Evolutionary conservation across 106 monocot genomes (phyloP), one percentile per base, ranked within the genome.

Genomic region (Allium sativum): DNA sequence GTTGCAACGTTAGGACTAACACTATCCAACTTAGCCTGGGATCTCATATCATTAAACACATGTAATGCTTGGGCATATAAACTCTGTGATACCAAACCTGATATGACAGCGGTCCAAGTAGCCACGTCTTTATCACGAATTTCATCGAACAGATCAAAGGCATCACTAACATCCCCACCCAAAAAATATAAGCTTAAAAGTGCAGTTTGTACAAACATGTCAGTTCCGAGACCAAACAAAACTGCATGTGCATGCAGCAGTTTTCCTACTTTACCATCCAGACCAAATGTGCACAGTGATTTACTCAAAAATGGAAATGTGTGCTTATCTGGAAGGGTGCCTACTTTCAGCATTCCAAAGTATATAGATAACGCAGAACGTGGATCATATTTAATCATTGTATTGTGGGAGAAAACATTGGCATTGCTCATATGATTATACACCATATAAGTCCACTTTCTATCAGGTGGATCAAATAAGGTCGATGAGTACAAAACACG

Each of bases 361-460:
- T 75, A 90, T 42, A 85, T 14, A 0, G 52, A 44, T 18, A 82
- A 69, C 20, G 79, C 73, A 2, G 8, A 47, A 1, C 52, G 18
- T 7, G 57, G 44, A n/a, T 72, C 55, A 9, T 69, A 45, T 50
- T 74, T 68, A 65, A 85, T 85, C 59, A 90, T 44, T 44, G 85
- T 72, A 60, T 86, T 90, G 77, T 71, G 83, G 31, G 85, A 90
- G 82, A 85, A 90, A 7, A 71, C 12, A 47, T 70, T 80, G 55
- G 82, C 75, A 0, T 46, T 40, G 14, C 45, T 20, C 45, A 86
- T 79, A 8, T 65, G 55, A 53, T 43, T 9, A 45, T 85, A 85
- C 13, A 86, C 7, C 0, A 58, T 11, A 55, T 40, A 40, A 16
- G 82, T 44, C 46, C 70, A 78, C 41, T 51, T 1, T 9, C 69